Base-by-base conservation (phyloP, 1,139 yeast genomes). In the Geotrichum armillariae region DNA sequence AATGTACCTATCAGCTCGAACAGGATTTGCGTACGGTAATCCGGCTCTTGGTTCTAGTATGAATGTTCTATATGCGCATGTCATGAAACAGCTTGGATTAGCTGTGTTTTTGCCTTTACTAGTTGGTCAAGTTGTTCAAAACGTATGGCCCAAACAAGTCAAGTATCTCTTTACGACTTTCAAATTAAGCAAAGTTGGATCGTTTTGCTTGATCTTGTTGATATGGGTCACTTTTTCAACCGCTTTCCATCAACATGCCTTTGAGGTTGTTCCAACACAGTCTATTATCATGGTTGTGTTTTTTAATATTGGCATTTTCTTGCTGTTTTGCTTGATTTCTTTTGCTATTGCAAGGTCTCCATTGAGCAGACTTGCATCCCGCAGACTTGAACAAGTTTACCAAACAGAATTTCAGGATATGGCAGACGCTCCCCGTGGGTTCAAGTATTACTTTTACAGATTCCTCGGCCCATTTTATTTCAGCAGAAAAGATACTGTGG, bases 221-320 rank as follows among this genome's bases (percentile, higher is more conserved):
- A 86, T 89, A 85, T 89, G 82, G 75, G 80, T 85, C 51, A 86
- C 96, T 1, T 89, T 89, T 61, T 86, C 93, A 3, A 89, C 95
- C 1, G 95, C 96, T 0, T 89, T 89, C 68, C 79, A 85, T 54
- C 93, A 88, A 63, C 59, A 83, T 54, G 91, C 96, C 0, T 89
- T 90, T 66, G 77, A 82, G 0, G 72, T 80, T 2, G 93, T 89
- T 0, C 76, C 87, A 8, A 82, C 79, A 54, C 79, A 74, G 1
- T 81, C 90, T 16, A 77, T 88, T 50, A 82, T 89, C 18, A 80
- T 89, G 70, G 67, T 88, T 47, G 87, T 86, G 47, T 88, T 89
- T 63, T 85, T 88, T 75, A 87, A 88, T 67, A 70, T 85, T 52
- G 95, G 89, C 0, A 77, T 87, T 46, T 88, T 87, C 64, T 63